Evolutionary conservation across 2,329 filamentous ascomycete species (phyloP).

Genomic region (Hymenoscyphus salicellus): DNA sequence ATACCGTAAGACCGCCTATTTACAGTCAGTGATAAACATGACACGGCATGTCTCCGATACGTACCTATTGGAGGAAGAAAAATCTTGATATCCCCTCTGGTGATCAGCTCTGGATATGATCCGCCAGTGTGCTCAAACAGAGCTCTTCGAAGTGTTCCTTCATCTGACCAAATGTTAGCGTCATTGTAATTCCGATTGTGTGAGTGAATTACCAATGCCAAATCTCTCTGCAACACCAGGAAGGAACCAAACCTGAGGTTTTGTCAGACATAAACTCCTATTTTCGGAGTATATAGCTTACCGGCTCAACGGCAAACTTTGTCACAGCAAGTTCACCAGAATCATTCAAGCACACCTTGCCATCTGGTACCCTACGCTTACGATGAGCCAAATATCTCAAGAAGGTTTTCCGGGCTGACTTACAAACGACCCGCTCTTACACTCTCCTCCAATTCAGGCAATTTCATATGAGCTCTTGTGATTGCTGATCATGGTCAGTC

Average conservation of each 20-base stretch:
- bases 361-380: constrained; percentile 52
- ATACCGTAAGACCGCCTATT: constrained; percentile 74
- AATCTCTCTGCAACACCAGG: constrained; percentile 89
- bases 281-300: constrained; percentile 40
- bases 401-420: constrained; percentile 24
- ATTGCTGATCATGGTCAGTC: constrained; percentile 31
- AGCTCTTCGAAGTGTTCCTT: constrained; percentile 78
- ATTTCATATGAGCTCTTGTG: constrained; percentile 41
- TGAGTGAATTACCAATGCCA: constrained; percentile 55
- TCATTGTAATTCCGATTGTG: constrained; percentile 36
- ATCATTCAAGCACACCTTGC: constrained; percentile 84
- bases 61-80: constrained; percentile 91
- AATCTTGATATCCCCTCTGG: constrained; percentile 87
- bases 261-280: constrained; percentile 44
- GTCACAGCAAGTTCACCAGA: constrained; percentile 86
- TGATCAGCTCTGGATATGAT: constrained; percentile 95
- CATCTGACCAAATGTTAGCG: constrained; percentile 76
- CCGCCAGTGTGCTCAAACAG: constrained; percentile 95
- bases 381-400: constrained; percentile 15
- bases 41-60: constrained; percentile 78
- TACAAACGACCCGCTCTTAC: constrained; percentile 74
- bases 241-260: constrained; percentile 74
- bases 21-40: constrained; percentile 15
- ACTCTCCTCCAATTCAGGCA: constrained; percentile 91
- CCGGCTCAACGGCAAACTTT: constrained; percentile 97